A percentile compares a stretch with the other conserved stretches of the same genome.
Conservation (phyloP, 805 yeast species). For the Schwanniomyces vanrijiae region DNA sequence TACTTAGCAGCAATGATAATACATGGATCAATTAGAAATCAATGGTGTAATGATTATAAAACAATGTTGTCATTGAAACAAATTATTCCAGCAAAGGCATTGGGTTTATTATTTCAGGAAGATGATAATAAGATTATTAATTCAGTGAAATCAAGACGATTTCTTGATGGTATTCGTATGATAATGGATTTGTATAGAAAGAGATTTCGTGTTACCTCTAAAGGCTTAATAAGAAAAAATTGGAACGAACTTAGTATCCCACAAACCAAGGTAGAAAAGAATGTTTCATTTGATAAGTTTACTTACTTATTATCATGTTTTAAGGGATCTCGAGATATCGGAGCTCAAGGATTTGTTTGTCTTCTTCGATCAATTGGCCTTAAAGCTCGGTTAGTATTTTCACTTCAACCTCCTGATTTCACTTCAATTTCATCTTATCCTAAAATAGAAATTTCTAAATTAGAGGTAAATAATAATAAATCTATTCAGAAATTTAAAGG, state of each 20-base stretch:
- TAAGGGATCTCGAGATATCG: constrained; percentile 73
- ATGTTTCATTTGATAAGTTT: constrained; percentile 44
- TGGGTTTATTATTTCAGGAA: constrained; percentile 42
- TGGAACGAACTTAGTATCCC: constrained; percentile 30
- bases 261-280: constrained; percentile 21
- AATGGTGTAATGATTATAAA: constrained; percentile 62
- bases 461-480: constrained; percentile 3
- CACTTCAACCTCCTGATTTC: constrained; percentile 89
- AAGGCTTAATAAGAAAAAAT: constrained; percentile 35
- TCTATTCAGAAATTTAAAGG: constrained; percentile 9
- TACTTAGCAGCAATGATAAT: constrained; percentile 58
- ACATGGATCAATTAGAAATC: constrained; percentile 69
- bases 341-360: constrained; percentile 86
- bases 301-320: constrained; percentile 40
- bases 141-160: constrained; percentile 56
- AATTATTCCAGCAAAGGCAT: constrained; percentile 48
- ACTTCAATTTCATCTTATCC: constrained; percentile 34
- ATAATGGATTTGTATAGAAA: constrained; percentile 62
- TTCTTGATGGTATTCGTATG: constrained; percentile 75
- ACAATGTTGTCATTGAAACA: constrained; percentile 42
- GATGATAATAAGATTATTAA: constrained; percentile 12
- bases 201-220: constrained; percentile 48
- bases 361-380: constrained; percentile 69
- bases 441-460: constrained; percentile 15
- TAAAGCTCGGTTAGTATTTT: constrained; percentile 72